Base-by-base conservation (phyloP, 2,329 filamentous ascomycete species). In the Colletotrichum chlorophyti region DNA sequence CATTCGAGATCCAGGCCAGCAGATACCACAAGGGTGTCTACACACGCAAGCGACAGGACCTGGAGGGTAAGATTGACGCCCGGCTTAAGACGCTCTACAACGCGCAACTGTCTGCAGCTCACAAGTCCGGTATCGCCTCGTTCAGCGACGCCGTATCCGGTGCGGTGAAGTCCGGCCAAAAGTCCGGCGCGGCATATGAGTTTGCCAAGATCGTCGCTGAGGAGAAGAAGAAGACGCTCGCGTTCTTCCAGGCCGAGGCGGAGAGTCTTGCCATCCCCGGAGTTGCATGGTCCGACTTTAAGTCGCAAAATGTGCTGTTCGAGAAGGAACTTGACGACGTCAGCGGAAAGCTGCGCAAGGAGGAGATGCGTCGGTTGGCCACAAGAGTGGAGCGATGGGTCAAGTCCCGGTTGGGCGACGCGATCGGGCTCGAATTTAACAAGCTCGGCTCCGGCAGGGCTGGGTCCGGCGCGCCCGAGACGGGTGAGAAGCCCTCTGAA, bases 1-100 rank as follows among this genome's bases (percentile, higher is more conserved):
- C 86, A n/a, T 99, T 99, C 67, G 92, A 97, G 71, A 85, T 84
- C 0, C 92, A 96, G 71, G 95, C 95, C 2, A 93, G 93, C 71
- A 84, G 95, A 63, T 99, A 99, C 72, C 95, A 98, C 80, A 98
- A 98, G 77, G 93, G 90, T 15, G 95, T 99, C 14, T 99, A 95
- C 73, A 82, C 86, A 64, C 85, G 91, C 57, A 99, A 99, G 77
- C 86, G 87, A 63, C 82, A 85, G 2, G 95, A 99, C 70, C 83
- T 99, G 7, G 91, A 95, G 71, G 80, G 79, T 67, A 97, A 97
- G 75, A 84, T 97, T 34, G 95, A 98, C 70, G 82, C 85, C n/a
- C 85, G 95, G 29, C 82, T 99, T 49, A 98, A 96, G 78, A 80
- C 88, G 1, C 82, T 99, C 10, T 97, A 95, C 75, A 86, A 90